Evolutionary conservation across 2,329 filamentous ascomycete species (phyloP), one percentile per base, ranked within the genome.

Genomic region (Elsinoe batatas): DNA sequence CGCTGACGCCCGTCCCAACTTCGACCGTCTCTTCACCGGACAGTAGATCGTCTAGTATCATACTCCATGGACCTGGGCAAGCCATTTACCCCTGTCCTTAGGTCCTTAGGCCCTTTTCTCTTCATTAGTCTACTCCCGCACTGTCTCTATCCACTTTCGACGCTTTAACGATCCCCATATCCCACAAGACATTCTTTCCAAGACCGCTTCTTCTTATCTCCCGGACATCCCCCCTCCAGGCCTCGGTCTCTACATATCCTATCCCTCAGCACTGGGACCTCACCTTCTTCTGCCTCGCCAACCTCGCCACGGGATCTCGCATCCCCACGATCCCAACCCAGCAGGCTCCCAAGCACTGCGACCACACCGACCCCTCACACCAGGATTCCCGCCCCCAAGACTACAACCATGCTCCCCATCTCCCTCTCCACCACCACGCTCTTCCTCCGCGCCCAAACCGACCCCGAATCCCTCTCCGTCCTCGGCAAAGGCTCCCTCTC

Each of bases 401-500:
- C 8, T 1, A 15, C 6, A 50, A 33, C 7, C 37, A 46, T 55
- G 53, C 26, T 55, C 7, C 53, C 40, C 32, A 33, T 44, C n/a
- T 22, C 37, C 12, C 11, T 55, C n/a, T 37, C 37, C 51, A 44
- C 20, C 38, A 15, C 26, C 43, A 37, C 51, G 17, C 36, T 54
- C 18, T 54, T 44, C 22, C 10, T 30, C 6, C 35, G 51, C 12
- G 3, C 2, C 13, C 13, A 5, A 5, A 2, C 26, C 26, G 26
- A 30, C 26, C 5, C 36, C 40, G 53, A 44, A 20, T 26, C n/a
- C 22, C 30, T 13, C 22, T 46, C 32, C 5, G 32, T 42, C 8
- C 53, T 35, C 36, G 37, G 17, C 40, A 42, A 55, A 55, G 47
- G 40, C 37, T n/a, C 58, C 69, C 64, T 72, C 13, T 33, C 59